Base-by-base conservation (phyloP, 2,329 filamentous ascomycete species). In the Aspergillus pseudotamarii region DNA sequence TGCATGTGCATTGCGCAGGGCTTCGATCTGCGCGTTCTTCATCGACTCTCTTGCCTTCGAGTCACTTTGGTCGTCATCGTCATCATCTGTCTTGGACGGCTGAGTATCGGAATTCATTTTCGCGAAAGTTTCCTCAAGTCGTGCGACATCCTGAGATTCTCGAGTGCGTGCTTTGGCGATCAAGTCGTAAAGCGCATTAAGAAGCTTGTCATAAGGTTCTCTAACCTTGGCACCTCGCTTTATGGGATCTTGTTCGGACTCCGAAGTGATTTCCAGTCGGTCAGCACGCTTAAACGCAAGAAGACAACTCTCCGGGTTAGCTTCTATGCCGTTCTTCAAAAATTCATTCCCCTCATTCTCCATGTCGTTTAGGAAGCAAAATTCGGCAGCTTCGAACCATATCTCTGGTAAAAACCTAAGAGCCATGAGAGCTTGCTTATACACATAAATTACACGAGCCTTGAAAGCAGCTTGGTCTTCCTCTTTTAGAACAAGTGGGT, bases 371-470 rank as follows among this genome's bases (percentile, higher is more conserved):
- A 90, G 86, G 72, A 93, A 93, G 77, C 92, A 97, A 88, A 94
- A 98, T 68, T 96, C 91, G 0, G 94, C 92, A 11, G 93, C 94
- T 64, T 97, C 93, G 57, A 93, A 94, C 95, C 95, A 99, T 70
- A 97, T 89, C 75, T 96, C 92, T 4, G 95, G 94, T 87, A 94
- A 95, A 79, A 98, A 99, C 57, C 94, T 89, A 60, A 99, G 82
- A 4, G 93, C 90, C 91, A 97, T 97, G 54, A 96, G 81, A 5
- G 94, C 93, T 76, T 97, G 94, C 76, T 93, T 95, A 83, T 97
- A 98, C 67, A 92, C 90, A 76, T 96, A 96, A 9, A 97, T 78
- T 48, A 98, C 87, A 46, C 95, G 89, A 68, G 91, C 86, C 68
- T 90, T 91, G 78, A 90, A 95, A 8, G 87, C 85, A 58, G 88